phyloP scores from a whole-genome alignment of 2,329 filamentous ascomycete species.

The Daldinia sp. region DNA sequence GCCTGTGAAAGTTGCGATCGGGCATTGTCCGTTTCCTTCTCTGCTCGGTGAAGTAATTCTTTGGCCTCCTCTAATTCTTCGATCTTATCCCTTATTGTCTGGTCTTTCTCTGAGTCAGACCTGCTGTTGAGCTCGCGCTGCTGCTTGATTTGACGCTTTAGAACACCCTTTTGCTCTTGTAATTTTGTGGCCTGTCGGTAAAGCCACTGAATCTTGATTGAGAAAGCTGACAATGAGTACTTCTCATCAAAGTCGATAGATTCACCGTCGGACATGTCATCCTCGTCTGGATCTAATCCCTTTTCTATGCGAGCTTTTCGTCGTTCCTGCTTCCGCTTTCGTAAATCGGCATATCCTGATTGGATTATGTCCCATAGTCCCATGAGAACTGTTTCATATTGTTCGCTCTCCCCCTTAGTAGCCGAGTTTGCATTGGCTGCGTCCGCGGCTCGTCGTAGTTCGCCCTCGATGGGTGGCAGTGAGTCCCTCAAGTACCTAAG shows the following conservation, averaged over 20 bases:
- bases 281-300: slow-evolving; percentile 69
- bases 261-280: slow-evolving; percentile 73
- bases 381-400: slow-evolving; percentile 67
- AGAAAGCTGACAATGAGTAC: slow-evolving; percentile 82
- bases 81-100: slow-evolving; percentile 69
- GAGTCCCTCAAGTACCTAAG: slow-evolving; percentile 74
- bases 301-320: slow-evolving; percentile 66
- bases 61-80: slow-evolving; percentile 65
- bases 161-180: slow-evolving; percentile 87
- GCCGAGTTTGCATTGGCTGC: slow-evolving; percentile 43
- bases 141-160: slow-evolving; percentile 93
- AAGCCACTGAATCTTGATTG: slow-evolving; percentile 80
- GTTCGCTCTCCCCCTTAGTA: slow-evolving; percentile 60
- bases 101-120: slow-evolving; percentile 78
- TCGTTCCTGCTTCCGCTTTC: slow-evolving; percentile 66
- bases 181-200: slow-evolving; percentile 81
- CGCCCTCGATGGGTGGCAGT: slow-evolving; percentile 63
- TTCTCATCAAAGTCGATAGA: slow-evolving; percentile 67
- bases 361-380: slow-evolving; percentile 70
- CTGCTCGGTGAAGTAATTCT: slow-evolving; percentile 46
- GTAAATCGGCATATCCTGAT: slow-evolving; percentile 66
- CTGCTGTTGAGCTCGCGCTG: slow-evolving; percentile 93
- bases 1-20: slow-evolving; percentile 64
- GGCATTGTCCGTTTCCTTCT: slow-evolving; percentile 54
- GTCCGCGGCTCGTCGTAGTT: slow-evolving; percentile 54